Evolutionary conservation across 352 stramenopile genomes (phyloP), one percentile per base, ranked within the genome.

Genomic region (Chrysophaeum taylorii): DNA sequence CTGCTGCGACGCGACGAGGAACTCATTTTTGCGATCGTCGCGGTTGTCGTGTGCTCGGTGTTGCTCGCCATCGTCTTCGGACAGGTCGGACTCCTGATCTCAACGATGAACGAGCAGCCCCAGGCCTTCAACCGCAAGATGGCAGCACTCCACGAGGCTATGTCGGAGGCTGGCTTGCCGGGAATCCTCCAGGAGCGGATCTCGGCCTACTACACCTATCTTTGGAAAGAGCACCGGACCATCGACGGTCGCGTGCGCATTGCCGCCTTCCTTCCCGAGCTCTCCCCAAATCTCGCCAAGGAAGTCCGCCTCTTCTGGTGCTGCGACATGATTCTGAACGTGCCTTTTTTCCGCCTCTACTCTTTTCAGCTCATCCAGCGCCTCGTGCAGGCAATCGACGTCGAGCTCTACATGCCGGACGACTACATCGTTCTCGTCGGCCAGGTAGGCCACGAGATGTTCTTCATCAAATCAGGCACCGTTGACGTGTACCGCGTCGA

Each of bases 241-340:
- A 75, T 92, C 0, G 84, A 92, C 36, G 86, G 86, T 4, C 81
- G 84, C 2, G 80, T 89, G 57, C 84, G 81, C 15, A 72, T 72
- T 23, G 36, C 67, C 0, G 80, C 84, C 0, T 90, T 91, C 69
- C 88, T 89, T 18, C 83, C 85, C 0, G 86, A 92, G 36, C 72
- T 92, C 0, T 89, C 82, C 31, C 78, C 84, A 7, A 92, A 91
- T 63, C 77, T 92, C 18, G 82, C 84, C 0, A 89, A 88, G 38
- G 86, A 92, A 72, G 85, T 91, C 21, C 85, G 90, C 42, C 74
- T 91, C 4, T 92, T 89, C 57, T 70, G 89, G 37, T 82, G 84
- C 16, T 89, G 89, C 81, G 85, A 89, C 45, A 92, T 92, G 86
- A 90, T 92, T 81, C 89, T 88, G 45, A 84, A 82, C 21, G 84